A percentile compares a stretch with the other conserved stretches of the same genome.
phyloP scores from a whole-genome alignment of 73 alveolate species.

The Urostyla sp. region DNA sequence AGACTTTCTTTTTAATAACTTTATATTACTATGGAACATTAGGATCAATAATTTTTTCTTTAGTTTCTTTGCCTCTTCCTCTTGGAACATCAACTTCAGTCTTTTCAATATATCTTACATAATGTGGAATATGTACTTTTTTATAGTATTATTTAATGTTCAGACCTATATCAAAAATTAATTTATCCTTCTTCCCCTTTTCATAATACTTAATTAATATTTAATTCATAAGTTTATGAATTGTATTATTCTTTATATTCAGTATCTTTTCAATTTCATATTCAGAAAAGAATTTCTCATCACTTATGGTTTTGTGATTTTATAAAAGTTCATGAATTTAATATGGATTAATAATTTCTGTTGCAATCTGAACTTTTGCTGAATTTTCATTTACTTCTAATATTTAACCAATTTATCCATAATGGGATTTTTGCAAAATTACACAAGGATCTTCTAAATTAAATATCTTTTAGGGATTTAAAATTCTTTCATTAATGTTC shows the following conservation, averaged over 20 bases:
- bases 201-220: constrained; percentile 35
- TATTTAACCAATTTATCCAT: constrained; percentile 36
- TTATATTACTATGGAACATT: too few relatives aligned
- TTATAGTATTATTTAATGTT: constrained; percentile 55
- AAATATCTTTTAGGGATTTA: background rate
- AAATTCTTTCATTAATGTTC: background rate
- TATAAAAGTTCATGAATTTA: background rate
- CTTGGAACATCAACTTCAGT: background rate
- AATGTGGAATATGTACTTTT: constrained; percentile 60
- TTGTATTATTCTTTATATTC: background rate
- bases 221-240: constrained; percentile 46
- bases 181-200: constrained; percentile 5
- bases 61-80: background rate
- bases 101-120: constrained; percentile 35
- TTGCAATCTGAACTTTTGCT: constrained; percentile 36
- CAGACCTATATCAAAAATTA: constrained; percentile 63
- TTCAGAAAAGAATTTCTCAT: constrained; percentile 11
- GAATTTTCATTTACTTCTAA: constrained; percentile 1
- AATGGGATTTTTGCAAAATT: background rate
- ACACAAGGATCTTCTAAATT: background rate
- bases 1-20: background rate
- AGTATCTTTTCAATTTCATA: constrained; percentile 11
- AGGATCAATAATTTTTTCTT: background rate
- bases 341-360: constrained; percentile 1
- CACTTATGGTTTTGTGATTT: background rate